Base-by-base conservation (phyloP, 1,284 basidiomycete species). In the Cutaneotrichosporon cyanovorans region DNA sequence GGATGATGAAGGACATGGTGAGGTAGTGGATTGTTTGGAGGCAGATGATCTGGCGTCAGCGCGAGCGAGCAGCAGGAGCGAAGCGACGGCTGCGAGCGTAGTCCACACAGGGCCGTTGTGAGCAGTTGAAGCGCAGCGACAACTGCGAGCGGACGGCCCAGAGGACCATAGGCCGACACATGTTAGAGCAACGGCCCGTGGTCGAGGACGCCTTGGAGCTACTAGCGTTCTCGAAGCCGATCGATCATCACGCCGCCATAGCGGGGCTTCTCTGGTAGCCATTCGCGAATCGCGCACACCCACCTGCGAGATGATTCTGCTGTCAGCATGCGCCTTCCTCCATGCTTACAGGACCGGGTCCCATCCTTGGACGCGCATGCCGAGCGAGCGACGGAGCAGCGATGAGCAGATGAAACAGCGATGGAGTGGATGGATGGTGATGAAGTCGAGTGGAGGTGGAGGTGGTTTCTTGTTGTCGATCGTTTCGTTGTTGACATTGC, bases 1-100 rank as follows among this genome's bases (percentile, higher is more conserved):
- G 90, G n/a, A 85, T 74, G 49, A 95, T 74, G 46, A 93, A 57
- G 8, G 84, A 82, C 42, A 97, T 78, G 2, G 85, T 84, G 42
- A 97, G 75, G 71, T 97, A 97, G 73, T 97, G 92, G 22, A 95
- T 71, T 0, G 87, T 81, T 74, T 97, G 93, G 60, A 97, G 76
- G 15, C 87, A 82, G 49, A 95, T 78, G 59, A 97, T 96, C 86
- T 96, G 68, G 20, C 15, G 34, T 48, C 11, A 45, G 50, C 12
- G 7, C 25, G 25, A 7, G 25, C 25, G 25, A 7, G 25, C 25
- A 7, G 25, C 37, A 5, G 15, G 20, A 15, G 21, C 6, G 4
- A 12, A 19, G 42, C 9, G 22, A 6, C 37, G 35, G 40, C 40
- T 16, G n/a, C 32, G 15, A n/a, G n/a, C n/a, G n/a, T n/a, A n/a